Conservation (phyloP, 345 rosid genomes). For the Geranium brycei region DNA sequence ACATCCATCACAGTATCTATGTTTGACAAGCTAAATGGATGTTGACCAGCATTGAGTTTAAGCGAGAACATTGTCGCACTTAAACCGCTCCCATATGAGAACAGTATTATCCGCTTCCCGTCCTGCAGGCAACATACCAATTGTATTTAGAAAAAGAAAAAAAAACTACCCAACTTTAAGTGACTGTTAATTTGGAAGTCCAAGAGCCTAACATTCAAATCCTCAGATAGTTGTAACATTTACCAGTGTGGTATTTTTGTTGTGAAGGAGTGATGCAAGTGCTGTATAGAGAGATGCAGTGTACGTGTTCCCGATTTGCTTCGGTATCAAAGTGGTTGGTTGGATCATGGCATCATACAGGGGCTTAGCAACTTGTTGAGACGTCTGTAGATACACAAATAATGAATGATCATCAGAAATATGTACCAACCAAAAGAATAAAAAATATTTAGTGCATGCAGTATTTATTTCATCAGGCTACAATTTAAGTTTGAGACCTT, state of each 20-base stretch:
- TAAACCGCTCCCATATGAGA: constrained; percentile 95
- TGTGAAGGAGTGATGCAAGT: constrained; percentile 82
- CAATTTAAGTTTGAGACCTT: constrained; percentile 29
- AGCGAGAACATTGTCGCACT: constrained; percentile 90
- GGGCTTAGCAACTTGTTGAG: constrained; percentile 87
- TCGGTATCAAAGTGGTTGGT: constrained; percentile 80
- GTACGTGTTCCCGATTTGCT: constrained; percentile 99
- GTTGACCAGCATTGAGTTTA: constrained; percentile 42
- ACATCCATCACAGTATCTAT: constrained; percentile 66
- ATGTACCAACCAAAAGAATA: background rate
- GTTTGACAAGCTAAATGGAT: constrained; percentile 73
- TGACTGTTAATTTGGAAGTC: background rate
- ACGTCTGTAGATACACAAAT: constrained; percentile 33
- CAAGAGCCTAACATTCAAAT: background rate
- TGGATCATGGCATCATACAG: constrained; percentile 77
- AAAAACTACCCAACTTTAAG: background rate
- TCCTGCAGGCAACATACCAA: constrained; percentile 28
- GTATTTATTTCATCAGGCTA: background rate
- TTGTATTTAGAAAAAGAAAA: background rate
- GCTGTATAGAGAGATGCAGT: constrained; percentile 97
- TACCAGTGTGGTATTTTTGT: constrained; percentile 65
- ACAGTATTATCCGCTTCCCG: constrained; percentile 68
- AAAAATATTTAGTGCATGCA: background rate
- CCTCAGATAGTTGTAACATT: constrained; percentile 8
- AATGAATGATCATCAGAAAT: background rate